phyloP scores from a whole-genome alignment of 495 filamentous ascomycete species.

The Penicillium lagena region DNA sequence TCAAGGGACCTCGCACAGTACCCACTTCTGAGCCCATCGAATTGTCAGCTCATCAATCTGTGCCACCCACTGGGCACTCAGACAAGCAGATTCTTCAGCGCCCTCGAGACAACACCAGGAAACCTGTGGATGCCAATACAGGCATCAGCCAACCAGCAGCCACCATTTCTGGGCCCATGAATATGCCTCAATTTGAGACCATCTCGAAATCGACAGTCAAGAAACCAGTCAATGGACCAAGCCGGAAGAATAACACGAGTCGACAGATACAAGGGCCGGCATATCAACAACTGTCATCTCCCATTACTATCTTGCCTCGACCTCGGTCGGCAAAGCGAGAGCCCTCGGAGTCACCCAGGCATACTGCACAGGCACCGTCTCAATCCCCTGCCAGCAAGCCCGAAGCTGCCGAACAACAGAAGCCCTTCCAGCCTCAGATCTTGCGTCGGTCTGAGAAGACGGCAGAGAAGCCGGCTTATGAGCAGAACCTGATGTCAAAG shows the following conservation, averaged over 20 bases:
- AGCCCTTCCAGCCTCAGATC: constrained; percentile 55
- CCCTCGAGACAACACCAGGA: constrained; percentile 14
- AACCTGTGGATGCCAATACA: constrained; percentile 7
- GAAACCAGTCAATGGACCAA: constrained; percentile 13
- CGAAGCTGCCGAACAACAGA: constrained; percentile 26
- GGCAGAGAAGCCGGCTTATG: constrained; percentile 26
- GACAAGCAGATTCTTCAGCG: constrained; percentile 35
- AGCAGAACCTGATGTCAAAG: constrained; percentile 10
- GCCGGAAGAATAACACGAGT: constrained; percentile 14
- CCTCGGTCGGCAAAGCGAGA: constrained; percentile 32
- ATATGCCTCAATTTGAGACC: constrained; percentile 42
- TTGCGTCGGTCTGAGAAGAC: constrained; percentile 45
- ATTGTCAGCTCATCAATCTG: constrained; percentile 21
- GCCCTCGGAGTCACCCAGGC: constrained; percentile 10
- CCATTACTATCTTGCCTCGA: constrained; percentile 39
- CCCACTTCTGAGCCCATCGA: constrained; percentile 25
- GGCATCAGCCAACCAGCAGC: constrained; percentile 26
- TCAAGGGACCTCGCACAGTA: constrained; percentile 21
- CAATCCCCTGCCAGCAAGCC: constrained; percentile 9
- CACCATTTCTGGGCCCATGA: constrained; percentile 46
- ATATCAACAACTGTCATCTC: constrained; percentile 23
- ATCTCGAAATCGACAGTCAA: constrained; percentile 19
- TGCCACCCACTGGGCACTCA: constrained; percentile 6
- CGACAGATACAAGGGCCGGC: constrained; percentile 11
- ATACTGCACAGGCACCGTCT: constrained; percentile 10